Percentiles rank a stretch among this genome's conserved stretches.
phyloP scores from a whole-genome alignment of 2,329 filamentous ascomycete genomes.

The Aureobasidium subglaciale region DNA sequence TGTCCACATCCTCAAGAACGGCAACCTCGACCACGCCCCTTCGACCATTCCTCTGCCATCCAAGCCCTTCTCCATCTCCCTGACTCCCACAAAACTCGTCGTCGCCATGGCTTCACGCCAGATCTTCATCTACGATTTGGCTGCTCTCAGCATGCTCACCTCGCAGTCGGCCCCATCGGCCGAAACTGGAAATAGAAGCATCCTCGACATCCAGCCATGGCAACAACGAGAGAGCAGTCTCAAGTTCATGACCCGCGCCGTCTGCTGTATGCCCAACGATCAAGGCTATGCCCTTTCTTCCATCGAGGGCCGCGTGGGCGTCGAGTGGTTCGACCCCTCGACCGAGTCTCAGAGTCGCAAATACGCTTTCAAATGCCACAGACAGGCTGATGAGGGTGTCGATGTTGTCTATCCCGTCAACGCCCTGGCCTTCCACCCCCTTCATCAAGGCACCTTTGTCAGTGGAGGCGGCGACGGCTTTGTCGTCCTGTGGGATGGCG shows the following conservation, averaged over 20 bases:
- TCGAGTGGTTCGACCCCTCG: conserved; percentile 95
- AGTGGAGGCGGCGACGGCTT: conserved; percentile 85
- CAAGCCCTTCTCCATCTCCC: conserved; percentile 79
- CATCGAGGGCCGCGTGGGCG: conserved; percentile 91
- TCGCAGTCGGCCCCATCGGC: conserved; percentile 35
- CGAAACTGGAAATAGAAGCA: conserved; percentile 21
- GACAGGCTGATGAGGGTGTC: conserved; percentile 58
- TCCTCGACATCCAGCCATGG: conserved; percentile 59
- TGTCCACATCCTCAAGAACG: conserved; percentile 57
- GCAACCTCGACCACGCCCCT: conserved; percentile 45
- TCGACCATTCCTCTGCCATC: conserved; percentile 65
- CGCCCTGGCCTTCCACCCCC: conserved; percentile 78
- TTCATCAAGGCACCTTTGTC: conserved; percentile 70
- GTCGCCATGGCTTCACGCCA: conserved; percentile 92
- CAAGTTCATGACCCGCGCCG: conserved; percentile 90
- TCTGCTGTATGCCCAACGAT: conserved; percentile 95
- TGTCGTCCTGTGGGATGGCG: conserved; percentile 88
- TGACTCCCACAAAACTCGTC: conserved; percentile 77
- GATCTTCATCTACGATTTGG: conserved; percentile 90
- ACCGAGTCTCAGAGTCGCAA: conserved; percentile 82
- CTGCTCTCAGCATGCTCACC: conserved; percentile 53
- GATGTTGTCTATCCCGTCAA: conserved; percentile 92
- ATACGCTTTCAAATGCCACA: conserved; percentile 98
- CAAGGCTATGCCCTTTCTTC: conserved; percentile 85
- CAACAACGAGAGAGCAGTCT: conserved; percentile 88